Evolutionary conservation across 1,284 basidiomycete species (phyloP), one percentile per base, ranked within the genome.

Genomic region (Heterobasidion occidentale): DNA sequence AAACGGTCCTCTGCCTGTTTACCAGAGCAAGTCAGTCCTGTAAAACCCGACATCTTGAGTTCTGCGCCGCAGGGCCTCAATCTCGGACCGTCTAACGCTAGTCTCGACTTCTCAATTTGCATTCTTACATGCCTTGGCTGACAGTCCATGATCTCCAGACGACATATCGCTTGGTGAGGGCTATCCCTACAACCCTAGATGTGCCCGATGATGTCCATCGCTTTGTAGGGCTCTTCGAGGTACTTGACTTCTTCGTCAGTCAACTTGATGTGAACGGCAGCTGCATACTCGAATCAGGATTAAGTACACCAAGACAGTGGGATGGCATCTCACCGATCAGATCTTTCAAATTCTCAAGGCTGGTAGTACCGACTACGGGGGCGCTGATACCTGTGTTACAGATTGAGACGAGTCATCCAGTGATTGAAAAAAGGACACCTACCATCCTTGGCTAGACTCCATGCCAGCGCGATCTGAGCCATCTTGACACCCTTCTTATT

Each of bases 401-500:
- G 12, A 6, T 11, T 42, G 7, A 42, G 15, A 33, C 44, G 45
- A 56, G 3, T 51, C 9, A 45, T 19, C 11, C 15, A 36, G 19
- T 2, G 45, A 36, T 9, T 4, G 17, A 33, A 20, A 48, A n/a
- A 11, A 3, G 7, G 15, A 27, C 36, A 55, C 55, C 17, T 42
- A 60, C 59, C 58, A 20, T 67, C 66, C 55, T 69, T 68, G 19
- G 62, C 51, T 8, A 75, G 54, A 15, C 60, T 59, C 76, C 76
- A 78, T 8, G 74, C 74, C 4, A 72, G 56, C 7, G 72, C 68
- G 33, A 77, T 64, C 57, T 77, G 74, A 2, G 76, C 71, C 75
- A 77, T 77, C 47, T 64, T 65, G 38, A 72, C 58, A 9, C 69
- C 70, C 46, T 64, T 62, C 63, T 72, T 71, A 61, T 73, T 70